Percentiles rank a stretch among this genome's conserved stretches.
These are phyloP conservation scores for Neofusicoccum sp. DNA, from an alignment of 2,329 filamentous ascomycete species.

Conservation along the genomic window DNA sequence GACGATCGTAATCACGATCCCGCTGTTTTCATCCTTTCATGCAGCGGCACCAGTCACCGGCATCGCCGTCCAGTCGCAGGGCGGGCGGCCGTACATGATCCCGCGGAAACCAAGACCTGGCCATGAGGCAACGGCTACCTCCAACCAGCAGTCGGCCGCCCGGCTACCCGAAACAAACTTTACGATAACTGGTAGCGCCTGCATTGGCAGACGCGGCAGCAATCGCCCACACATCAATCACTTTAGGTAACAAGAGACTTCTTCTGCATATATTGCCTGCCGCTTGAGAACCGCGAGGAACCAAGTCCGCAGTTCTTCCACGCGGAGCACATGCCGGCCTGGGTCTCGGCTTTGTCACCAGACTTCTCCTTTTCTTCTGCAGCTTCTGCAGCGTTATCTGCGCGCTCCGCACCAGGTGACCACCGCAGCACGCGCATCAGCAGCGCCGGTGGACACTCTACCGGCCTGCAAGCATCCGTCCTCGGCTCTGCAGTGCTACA, in stretches of 20 bases:
- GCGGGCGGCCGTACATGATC: not conserved
- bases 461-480: conserved; percentile 6
- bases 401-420: not conserved
- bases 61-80: not conserved
- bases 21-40: not conserved
- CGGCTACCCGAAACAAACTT: conserved; percentile 13
- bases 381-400: not conserved
- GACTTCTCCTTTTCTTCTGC: not conserved
- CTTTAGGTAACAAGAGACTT: not conserved
- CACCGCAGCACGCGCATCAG: conserved; percentile 2
- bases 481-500: not conserved
- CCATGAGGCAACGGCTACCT: not conserved
- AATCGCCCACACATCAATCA: not conserved
- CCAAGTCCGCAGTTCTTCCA: not conserved
- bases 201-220: not conserved
- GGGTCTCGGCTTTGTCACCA: not conserved
- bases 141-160: not conserved
- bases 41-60: not conserved
- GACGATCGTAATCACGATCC: not conserved
- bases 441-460: not conserved
- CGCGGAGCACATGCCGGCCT: not conserved
- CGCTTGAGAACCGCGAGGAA: not conserved
- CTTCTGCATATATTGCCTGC: conserved; percentile 1
- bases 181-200: conserved; percentile 1
- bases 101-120: not conserved